Evolutionary conservation across 2,329 filamentous ascomycete genomes (phyloP).

Genomic region (Colletotrichum salicis): DNA sequence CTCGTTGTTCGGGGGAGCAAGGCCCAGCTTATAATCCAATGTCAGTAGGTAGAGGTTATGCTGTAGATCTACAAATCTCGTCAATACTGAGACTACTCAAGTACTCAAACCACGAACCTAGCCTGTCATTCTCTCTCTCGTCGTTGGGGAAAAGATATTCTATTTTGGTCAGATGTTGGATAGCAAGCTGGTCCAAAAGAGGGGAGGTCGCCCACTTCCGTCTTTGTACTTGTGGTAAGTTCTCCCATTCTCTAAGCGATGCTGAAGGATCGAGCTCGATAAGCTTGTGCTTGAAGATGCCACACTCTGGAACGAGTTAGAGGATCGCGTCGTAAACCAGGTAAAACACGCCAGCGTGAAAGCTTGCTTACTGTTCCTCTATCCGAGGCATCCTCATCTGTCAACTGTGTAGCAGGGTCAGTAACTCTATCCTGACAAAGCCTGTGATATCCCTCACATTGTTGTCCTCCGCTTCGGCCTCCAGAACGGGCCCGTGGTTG

Average conservation of each 20-base stretch:
- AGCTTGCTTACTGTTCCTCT: too few relatives aligned
- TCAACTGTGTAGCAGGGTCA: too few relatives aligned
- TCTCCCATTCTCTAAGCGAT: neutral
- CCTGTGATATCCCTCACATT: too few relatives aligned
- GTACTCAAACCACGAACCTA: neutral
- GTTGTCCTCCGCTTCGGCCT: too few relatives aligned
- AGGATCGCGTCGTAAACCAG: too few relatives aligned
- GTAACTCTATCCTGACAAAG: too few relatives aligned
- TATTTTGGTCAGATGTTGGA: too few relatives aligned
- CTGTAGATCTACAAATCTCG: conserved; percentile 44
- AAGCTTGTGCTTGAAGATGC: neutral
- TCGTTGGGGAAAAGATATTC: conserved; percentile 1
- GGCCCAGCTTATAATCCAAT: neutral
- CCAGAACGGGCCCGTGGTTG: too few relatives aligned
- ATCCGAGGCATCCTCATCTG: too few relatives aligned
- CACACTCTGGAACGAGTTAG: neutral
- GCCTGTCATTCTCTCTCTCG: neutral
- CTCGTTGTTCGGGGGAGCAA: neutral
- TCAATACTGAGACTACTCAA: too few relatives aligned
- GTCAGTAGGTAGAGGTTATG: conserved; percentile 43
- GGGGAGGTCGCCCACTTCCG: neutral
- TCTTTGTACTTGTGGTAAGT: conserved; percentile 9
- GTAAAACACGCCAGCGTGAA: too few relatives aligned
- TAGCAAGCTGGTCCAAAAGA: too few relatives aligned
- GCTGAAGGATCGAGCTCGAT: neutral